Conservation (phyloP, 2,329 filamentous ascomycete species). For the Arthrobotrys conoides region DNA sequence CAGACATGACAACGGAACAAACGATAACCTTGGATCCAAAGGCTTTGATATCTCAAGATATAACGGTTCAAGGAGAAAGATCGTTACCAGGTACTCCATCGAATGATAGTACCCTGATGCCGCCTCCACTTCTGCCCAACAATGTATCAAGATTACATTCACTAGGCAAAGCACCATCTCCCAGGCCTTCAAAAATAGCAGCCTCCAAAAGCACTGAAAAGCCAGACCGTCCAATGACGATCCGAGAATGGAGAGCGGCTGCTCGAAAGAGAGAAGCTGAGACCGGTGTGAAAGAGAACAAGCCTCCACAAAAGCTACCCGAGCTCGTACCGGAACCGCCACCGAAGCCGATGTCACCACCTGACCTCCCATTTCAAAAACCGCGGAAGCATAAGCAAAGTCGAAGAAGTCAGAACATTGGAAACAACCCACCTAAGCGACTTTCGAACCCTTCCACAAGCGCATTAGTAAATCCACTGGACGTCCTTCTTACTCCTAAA, state of each 20-base stretch:
- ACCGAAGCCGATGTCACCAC: background rate
- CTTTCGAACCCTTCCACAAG: background rate
- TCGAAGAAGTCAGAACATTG: too few species aligned
- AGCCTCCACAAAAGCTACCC: background rate
- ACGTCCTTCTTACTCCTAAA: background rate
- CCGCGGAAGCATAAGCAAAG: background rate
- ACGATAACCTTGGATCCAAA: too few species aligned
- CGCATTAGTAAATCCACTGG: background rate
- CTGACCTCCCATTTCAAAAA: background rate
- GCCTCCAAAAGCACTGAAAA: background rate
- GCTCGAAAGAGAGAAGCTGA: background rate
- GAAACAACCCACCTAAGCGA: background rate
- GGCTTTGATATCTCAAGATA: background rate
- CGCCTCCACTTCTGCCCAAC: background rate
- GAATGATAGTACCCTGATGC: background rate
- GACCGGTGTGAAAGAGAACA: background rate
- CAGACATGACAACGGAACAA: too few species aligned
- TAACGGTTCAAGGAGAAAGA: background rate
- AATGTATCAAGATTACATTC: background rate
- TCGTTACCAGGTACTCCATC: background rate
- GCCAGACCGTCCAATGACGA: background rate
- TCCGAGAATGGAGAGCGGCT: slow-evolving; percentile 13
- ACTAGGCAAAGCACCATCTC: background rate
- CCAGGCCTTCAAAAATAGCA: background rate
- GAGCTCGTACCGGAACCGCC: background rate